A percentile compares a stretch with the other conserved stretches of the same genome.
phyloP scores from a whole-genome alignment of 1,284 basidiomycete species.

The Pyrrhoderma lamaoense region DNA sequence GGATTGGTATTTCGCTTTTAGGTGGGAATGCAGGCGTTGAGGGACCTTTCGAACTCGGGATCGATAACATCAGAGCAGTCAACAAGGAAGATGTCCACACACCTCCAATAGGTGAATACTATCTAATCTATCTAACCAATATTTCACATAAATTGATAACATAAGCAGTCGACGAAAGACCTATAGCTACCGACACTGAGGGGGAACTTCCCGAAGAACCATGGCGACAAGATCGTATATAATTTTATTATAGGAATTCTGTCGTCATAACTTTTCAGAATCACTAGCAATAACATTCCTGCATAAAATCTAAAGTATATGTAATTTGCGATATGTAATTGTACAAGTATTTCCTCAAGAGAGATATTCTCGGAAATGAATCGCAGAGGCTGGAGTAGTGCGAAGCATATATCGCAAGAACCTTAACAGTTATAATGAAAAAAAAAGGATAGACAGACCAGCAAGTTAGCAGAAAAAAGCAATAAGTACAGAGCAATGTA shows the following conservation, averaged over 20 bases:
- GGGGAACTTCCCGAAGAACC: constrained; percentile 10
- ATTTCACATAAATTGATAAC: no score
- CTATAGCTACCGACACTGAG: not conserved
- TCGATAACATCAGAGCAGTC: constrained; percentile 62
- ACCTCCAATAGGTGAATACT: constrained; percentile 31
- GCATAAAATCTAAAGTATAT: constrained; percentile 7
- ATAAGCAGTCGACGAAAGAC: no score
- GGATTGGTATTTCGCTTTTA: constrained; percentile 76
- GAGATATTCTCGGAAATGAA: constrained; percentile 4
- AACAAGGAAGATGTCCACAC: constrained; percentile 44
- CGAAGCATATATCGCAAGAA: not conserved
- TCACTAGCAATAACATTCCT: not conserved
- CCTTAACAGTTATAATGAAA: not conserved
- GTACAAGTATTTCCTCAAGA: constrained; percentile 8
- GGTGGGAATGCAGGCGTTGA: constrained; percentile 68
- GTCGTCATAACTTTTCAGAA: not conserved
- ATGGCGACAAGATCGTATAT: constrained; percentile 12
- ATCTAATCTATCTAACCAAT: no score
- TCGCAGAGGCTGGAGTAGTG: not conserved
- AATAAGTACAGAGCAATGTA: constrained; percentile 10
- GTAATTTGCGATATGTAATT: constrained; percentile 9
- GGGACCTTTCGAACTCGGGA: constrained; percentile 68
- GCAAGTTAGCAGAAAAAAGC: constrained; percentile 5
- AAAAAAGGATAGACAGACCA: not conserved
- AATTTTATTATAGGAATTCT: not conserved